Evolutionary conservation across 2,329 filamentous ascomycete genomes (phyloP), one percentile per base, ranked within the genome.

Genomic region (Diplocarpon mali): DNA sequence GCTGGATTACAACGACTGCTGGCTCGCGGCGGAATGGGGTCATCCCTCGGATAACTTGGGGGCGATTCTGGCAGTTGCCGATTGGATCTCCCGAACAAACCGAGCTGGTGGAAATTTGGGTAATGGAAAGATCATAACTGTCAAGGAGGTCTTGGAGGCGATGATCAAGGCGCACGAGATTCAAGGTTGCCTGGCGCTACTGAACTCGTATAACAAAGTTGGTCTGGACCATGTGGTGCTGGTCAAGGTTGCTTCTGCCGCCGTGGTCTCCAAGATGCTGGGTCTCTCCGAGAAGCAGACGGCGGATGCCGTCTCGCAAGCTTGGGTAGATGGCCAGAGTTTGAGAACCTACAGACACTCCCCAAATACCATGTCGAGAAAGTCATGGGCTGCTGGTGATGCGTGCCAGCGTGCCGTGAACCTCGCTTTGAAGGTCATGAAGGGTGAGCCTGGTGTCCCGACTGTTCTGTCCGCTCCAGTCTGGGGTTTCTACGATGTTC

Each of bases 121-220:
- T 42, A 85, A 85, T 49, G 88, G 87, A 59, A 93, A 87, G 73
- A 78, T 87, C 64, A 80, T 94, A 65, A 95, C 84, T 56, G 71
- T 96, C 63, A 81, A 80, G 64, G 90, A 96, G 61, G 81, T 98
- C 32, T 77, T 98, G 54, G 89, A 95, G 75, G 88, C 77, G 57
- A 95, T 96, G 87, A 93, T 96, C 75, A 95, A 95, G 76, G 92
- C 92, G 58, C 92, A 98, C 68, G 92, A 98, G 68, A 95, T 98
- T 62, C 92, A 98, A 74, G 92, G 92, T 60, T 93, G 89, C 68
- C 73, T 98, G 65, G 92, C 92, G 46, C 77, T 98, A 47, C 83
- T 96, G 69, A 98, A 98, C 77, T 95, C 88, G 43, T 96, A 82
- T 80, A 98, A 98, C 78, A 94, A 90, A 72, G 92, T 96, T 64